phyloP scores from a whole-genome alignment of 2,329 filamentous ascomycete genomes.

The Pseudocercospora pini-densiflorae region DNA sequence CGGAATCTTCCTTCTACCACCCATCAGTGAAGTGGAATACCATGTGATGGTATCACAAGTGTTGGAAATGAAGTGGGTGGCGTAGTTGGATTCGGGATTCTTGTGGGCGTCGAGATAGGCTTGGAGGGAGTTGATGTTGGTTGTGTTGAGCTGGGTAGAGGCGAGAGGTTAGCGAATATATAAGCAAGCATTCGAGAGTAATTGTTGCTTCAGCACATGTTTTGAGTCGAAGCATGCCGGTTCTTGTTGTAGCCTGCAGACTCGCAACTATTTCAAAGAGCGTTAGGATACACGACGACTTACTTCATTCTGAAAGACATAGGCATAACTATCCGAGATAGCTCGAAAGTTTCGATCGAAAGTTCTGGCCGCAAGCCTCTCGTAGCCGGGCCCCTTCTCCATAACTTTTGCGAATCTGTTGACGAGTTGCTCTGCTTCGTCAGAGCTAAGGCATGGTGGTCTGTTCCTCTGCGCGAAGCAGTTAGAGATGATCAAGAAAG shows the following conservation, averaged over 20 bases:
- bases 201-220: neutral
- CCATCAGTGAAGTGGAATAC: neutral
- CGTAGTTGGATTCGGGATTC: neutral
- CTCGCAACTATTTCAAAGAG: too few species aligned
- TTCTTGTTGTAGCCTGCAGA: too few species aligned
- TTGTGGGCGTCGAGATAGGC: neutral
- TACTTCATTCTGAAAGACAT: neutral
- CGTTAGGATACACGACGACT: neutral
- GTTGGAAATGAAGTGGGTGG: neutral
- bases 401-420: neutral
- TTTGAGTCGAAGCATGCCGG: too few species aligned
- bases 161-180: neutral
- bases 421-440: neutral
- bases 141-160: neutral
- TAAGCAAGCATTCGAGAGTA: too few species aligned
- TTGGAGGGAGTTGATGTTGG: neutral
- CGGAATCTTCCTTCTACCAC: neutral
- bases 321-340: conserved; percentile 5
- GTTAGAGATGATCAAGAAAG: neutral
- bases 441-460: neutral
- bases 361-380: neutral
- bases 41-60: conserved; percentile 9
- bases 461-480: neutral
- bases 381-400: neutral
- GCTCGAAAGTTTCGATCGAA: neutral